Conservation (phyloP, 2,329 filamentous ascomycete genomes). For the Pseudonectria foliicola region DNA sequence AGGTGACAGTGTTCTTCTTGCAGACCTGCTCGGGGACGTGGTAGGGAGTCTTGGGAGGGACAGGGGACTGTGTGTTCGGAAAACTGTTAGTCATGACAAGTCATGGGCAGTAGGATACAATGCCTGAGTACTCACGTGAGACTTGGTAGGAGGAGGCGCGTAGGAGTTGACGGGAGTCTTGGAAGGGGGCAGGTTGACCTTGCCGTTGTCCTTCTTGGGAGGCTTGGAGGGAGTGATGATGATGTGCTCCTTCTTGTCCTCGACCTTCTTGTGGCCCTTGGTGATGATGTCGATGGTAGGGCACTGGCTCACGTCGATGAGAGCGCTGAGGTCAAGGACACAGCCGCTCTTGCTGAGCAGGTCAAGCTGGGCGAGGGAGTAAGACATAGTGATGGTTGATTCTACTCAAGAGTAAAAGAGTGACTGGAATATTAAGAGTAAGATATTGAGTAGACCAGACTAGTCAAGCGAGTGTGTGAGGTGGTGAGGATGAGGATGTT, state of each 20-base stretch:
- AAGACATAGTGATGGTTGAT: slow-evolving; percentile 11
- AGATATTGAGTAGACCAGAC: too few relatives aligned
- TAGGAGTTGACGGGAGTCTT: not conserved
- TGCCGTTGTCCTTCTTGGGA: not conserved
- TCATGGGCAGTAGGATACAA: not conserved
- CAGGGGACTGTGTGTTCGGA: too few relatives aligned
- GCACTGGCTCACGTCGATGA: slow-evolving; percentile 15
- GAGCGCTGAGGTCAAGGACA: slow-evolving; percentile 14
- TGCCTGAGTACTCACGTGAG: too few relatives aligned
- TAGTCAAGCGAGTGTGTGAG: slow-evolving; percentile 3
- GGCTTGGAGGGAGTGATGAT: slow-evolving; percentile 9
- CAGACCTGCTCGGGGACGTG: slow-evolving; percentile 14
- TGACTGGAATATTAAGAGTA: slow-evolving; percentile 4
- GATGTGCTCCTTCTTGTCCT: slow-evolving; percentile 14
- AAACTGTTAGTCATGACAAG: too few relatives aligned
- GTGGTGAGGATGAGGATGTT: slow-evolving; percentile 4
- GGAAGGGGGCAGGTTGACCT: not conserved
- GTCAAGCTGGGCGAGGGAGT: slow-evolving; percentile 14
- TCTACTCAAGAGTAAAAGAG: not conserved
- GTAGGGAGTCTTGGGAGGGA: slow-evolving; percentile 6
- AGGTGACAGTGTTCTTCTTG: slow-evolving; percentile 12
- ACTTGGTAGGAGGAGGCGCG: too few relatives aligned
- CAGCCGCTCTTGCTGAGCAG: slow-evolving; percentile 16
- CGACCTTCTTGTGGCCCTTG: slow-evolving; percentile 9
- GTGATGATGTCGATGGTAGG: slow-evolving; percentile 15